Base-by-base conservation (phyloP, 139 green algal species). In the Nannochloris sp. region DNA sequence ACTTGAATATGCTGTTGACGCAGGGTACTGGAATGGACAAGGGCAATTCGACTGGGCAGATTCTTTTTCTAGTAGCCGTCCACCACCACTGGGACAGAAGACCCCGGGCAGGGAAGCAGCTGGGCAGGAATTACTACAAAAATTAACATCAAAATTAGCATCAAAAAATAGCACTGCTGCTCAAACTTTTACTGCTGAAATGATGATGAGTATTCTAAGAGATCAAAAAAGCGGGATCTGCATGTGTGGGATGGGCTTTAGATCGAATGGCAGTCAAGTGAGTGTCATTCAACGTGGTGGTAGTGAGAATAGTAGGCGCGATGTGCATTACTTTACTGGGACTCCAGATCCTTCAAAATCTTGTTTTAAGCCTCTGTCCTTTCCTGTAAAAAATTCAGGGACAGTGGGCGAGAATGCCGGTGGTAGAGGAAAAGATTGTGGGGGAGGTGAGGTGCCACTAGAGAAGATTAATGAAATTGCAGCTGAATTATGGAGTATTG, bases 261-360 rank as follows among this genome's bases (percentile, higher is more conserved):
- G 66, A 29, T 54, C n/a, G 39, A 73, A 73, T 30, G 66, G 66
- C 10, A 38, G 39, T 4, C 66, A 73, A 60, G 66, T 51, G 12
- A 8, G 12, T 29, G 51, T 33, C 9, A 9, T 9, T 27, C 51
- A 9, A 32, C 9, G 27, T 42, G 9, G 12, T 29, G 51, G 51
- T 29, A 59, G n/a, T n/a, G n/a, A n/a, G n/a, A n/a, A n/a, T n/a
- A n/a, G n/a, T n/a, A n/a, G n/a, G n/a, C n/a, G 35, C 9, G 51
- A 33, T 59, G 33, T 59, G 44, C 66, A 73, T 60, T 73, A 48
- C 48, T 73, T 73, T 51, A 73, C 66, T 3, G 66, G 39, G 30
- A 67, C 66, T 0, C 66, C 66, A 1, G 66, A 73, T 47, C 66
- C 66, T 4, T 34, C 44, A n/a, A 57, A 58, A 19, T 63, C 60